Evolutionary conservation across 2,329 filamentous ascomycete species (phyloP), one percentile per base, ranked within the genome.

Genomic region (Dissoconium aciculare): DNA sequence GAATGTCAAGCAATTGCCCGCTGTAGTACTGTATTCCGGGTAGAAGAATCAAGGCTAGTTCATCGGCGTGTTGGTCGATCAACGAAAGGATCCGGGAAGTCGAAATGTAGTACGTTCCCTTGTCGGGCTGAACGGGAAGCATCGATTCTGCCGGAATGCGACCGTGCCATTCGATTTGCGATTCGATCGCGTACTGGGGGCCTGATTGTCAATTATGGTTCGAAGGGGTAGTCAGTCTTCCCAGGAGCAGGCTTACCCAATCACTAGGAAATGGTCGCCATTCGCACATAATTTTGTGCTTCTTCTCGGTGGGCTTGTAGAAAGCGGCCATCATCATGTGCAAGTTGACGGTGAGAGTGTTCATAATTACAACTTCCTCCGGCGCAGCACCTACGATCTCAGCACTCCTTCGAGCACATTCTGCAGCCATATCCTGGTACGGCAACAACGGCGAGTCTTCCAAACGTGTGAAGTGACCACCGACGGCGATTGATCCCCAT

Each of bases 1-100:
- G 58, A 5, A 93, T 85, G 53, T 93, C 82, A 42, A 93, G 79
- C 32, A 80, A 71, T 53, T 93, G 84, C 31, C 84, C 84, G 1
- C 78, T 87, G 59, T 91, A 93, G 60, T 84, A 93, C 52, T 93
- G 84, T 25, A 93, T 78, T 4, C 80, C 84, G 0, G 84, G 82
- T 0, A 93, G 70, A 5, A 93, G 68, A 1, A 93, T 59, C 9
- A 93, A 56, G 2, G 83, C 80, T 0, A 80, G 74, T 4, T 70
- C 69, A 1, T 72, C 66, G 27, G 77, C 78, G 49, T 93, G 75
- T 36, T 72, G 60, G 36, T 83, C 76, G 40, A 93, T 91, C 3
- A 70, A 62, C 5, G 67, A 62, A 5, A 87, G 62, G 28, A 93
- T 79, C 39, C 74, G 64, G 28, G 76, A 67, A 0, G 78, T 91